These are phyloP conservation scores for Arthrobotrys pseudoclavata DNA, from an alignment of 2,329 filamentous ascomycete species.

Conservation along the genomic window DNA sequence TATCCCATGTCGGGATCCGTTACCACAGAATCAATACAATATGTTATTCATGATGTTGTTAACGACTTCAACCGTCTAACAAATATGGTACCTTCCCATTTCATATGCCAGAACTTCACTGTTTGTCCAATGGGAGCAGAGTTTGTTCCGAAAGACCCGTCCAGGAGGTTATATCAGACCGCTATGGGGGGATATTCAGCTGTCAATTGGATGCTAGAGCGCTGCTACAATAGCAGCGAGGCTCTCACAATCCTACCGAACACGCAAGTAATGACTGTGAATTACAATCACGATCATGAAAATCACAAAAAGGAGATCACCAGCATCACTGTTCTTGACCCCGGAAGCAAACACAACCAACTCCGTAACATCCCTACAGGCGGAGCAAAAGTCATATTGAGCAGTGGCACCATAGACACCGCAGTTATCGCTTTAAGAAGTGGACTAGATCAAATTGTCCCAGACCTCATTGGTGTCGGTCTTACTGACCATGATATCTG, in stretches of 20 bases:
- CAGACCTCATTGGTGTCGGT: neutral
- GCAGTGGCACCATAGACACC: constrained; percentile 21
- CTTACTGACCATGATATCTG: constrained; percentile 33
- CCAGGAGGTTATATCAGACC: constrained; percentile 1
- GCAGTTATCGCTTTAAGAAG: constrained; percentile 19
- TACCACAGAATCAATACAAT: no score
- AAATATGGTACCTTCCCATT: no score
- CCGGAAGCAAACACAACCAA: neutral
- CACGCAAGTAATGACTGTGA: constrained; percentile 16
- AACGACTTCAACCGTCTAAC: no score
- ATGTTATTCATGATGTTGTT: no score
- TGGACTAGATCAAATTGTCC: neutral
- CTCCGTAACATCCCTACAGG: neutral
- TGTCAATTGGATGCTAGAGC: constrained; percentile 13
- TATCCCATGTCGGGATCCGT: neutral
- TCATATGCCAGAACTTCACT: neutral
- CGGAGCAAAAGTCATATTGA: constrained; percentile 21
- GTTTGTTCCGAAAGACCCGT: neutral
- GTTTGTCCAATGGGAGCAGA: constrained; percentile 10
- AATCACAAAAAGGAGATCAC: neutral
- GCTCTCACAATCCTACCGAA: constrained; percentile 1
- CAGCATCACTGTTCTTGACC: neutral
- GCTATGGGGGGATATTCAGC: constrained; percentile 22
- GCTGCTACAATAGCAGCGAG: constrained; percentile 16
- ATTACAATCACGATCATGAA: neutral